Conservation (phyloP, 768 basidiomycete genomes). For the Kwoniella dendrophila region DNA sequence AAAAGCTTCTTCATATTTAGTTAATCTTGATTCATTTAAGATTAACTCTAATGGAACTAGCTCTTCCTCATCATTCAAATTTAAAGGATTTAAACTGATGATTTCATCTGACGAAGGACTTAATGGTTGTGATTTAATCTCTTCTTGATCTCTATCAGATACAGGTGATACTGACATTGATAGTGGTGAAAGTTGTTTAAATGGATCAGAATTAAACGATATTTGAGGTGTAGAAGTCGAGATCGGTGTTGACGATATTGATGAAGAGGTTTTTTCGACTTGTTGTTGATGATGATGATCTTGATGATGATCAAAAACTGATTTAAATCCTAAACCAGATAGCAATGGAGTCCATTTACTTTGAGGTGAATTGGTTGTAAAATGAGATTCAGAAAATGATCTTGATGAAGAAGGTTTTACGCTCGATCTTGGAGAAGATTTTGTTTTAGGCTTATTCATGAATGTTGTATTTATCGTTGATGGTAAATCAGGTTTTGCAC, state of each 20-base stretch:
- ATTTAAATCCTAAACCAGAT: slow-evolving; percentile 1
- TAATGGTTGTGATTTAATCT: neutral
- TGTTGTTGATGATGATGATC: neutral
- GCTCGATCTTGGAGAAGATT: neutral
- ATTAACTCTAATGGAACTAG: neutral
- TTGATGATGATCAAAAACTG: neutral
- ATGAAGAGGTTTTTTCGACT: neutral
- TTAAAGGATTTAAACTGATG: neutral
- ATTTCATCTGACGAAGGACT: neutral
- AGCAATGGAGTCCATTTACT: slow-evolving; percentile 9
- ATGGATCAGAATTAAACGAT: neutral
- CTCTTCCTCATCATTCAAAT: neutral
- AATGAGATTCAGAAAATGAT: neutral
- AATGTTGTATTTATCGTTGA: neutral
- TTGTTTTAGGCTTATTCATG: neutral
- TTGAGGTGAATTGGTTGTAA: neutral
- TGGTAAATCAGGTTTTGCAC: neutral
- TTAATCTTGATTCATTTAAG: neutral
- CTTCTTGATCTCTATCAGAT: neutral
- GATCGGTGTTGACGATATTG: neutral
- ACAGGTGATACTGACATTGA: too few species aligned
- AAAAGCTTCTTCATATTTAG: neutral
- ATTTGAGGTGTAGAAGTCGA: neutral
- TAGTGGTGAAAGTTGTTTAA: neutral
- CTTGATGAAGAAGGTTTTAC: neutral